Conservation (phyloP, 805 yeast species). For the Metschnikowia orientalis region DNA sequence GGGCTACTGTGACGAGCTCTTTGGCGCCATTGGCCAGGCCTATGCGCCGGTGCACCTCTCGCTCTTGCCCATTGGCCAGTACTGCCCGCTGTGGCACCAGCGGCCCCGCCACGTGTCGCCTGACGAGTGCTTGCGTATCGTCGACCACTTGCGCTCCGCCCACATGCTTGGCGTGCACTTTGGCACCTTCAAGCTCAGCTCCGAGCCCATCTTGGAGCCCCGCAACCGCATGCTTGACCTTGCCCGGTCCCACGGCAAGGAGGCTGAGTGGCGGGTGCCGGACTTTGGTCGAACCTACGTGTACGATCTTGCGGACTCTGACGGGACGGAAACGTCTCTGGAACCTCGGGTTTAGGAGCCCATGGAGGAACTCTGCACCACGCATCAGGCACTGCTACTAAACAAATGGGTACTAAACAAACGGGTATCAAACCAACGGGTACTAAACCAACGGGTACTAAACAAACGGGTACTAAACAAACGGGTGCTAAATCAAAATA, state of each 20-base stretch:
- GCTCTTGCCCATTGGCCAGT: constrained; percentile 89
- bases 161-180: constrained; percentile 87
- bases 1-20: constrained; percentile 76
- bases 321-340: too few relatives aligned
- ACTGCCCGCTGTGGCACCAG: constrained; percentile 93
- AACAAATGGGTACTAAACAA: too few relatives aligned
- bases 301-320: constrained; percentile 39
- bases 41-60: constrained; percentile 60
- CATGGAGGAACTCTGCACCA: too few relatives aligned
- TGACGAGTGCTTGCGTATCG: constrained; percentile 64
- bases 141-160: constrained; percentile 55
- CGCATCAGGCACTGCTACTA: too few relatives aligned
- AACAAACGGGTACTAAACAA: too few relatives aligned
- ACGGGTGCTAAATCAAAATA: too few relatives aligned
- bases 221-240: constrained; percentile 49
- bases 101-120: constrained; percentile 86
- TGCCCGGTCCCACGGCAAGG: constrained; percentile 39
- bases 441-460: too few relatives aligned
- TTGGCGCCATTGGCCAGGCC: constrained; percentile 56
- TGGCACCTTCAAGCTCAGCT: constrained; percentile 91
- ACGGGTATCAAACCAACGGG: too few relatives aligned
- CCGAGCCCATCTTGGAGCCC: constrained; percentile 86
- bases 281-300: constrained; percentile 70
- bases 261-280: constrained; percentile 53
- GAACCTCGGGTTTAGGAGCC: too few relatives aligned